Conservation (phyloP, 2,329 filamentous ascomycete genomes). For the Aspergillus alliaceus region DNA sequence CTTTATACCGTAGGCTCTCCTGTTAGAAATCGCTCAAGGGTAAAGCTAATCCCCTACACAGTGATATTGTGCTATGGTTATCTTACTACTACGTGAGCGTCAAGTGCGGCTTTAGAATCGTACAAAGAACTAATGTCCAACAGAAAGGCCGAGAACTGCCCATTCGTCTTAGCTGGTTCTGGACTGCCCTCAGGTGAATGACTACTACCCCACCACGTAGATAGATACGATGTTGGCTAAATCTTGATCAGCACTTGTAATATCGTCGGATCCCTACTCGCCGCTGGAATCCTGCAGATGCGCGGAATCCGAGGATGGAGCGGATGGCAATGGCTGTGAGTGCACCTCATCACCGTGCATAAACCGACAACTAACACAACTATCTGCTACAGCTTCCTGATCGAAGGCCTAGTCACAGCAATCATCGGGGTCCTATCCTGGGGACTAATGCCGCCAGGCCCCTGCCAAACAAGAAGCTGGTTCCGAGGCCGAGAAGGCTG, state of each 20-base stretch:
- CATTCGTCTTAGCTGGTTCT: conserved; percentile 30
- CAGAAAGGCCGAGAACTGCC: conserved; percentile 2
- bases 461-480: conserved; percentile 3
- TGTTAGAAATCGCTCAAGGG: neutral
- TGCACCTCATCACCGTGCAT: conserved; percentile 10
- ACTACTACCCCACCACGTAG: neutral
- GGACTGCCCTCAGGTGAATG: conserved; percentile 15
- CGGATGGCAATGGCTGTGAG: conserved; percentile 34
- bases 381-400: too few species aligned
- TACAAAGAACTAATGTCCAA: neutral
- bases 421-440: conserved; percentile 45
- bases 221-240: conserved; percentile 37
- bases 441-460: neutral
- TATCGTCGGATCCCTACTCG: conserved; percentile 45
- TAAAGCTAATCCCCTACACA: neutral
- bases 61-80: neutral
- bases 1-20: conserved; percentile 46
- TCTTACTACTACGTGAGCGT: neutral
- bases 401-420: neutral
- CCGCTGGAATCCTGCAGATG: conserved; percentile 37
- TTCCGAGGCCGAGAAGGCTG: conserved; percentile 2
- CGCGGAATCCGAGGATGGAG: conserved; percentile 26
- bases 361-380: conserved; percentile 1
- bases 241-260: conserved; percentile 10
- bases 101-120: neutral